Conservation (phyloP, 305 asterid species). For the Rubia balearica region DNA sequence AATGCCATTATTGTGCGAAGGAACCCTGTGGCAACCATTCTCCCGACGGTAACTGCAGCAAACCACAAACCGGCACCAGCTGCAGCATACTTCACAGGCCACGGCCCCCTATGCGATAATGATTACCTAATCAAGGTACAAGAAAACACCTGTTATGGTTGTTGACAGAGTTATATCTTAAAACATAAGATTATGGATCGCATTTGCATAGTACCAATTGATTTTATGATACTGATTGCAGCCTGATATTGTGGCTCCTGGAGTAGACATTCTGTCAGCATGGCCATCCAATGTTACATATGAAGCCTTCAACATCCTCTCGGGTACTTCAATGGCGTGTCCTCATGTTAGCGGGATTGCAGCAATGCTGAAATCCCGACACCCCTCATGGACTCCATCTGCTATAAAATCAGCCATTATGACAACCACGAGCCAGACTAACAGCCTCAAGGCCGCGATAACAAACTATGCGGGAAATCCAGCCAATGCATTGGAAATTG, state of each 20-base stretch:
- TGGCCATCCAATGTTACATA: conserved; percentile 42
- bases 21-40: conserved; percentile 55
- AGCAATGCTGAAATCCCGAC: conserved; percentile 50
- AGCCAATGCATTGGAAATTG: conserved; percentile 38
- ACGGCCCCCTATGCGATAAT: conserved; percentile 48
- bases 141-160: too few relatives aligned
- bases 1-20: conserved; percentile 15
- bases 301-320: conserved; percentile 42
- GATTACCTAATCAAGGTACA: conserved; percentile 59
- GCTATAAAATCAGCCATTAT: conserved; percentile 76
- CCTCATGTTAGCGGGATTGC: conserved; percentile 71
- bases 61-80: conserved; percentile 70
- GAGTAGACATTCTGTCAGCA: conserved; percentile 77
- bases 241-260: conserved; percentile 91
- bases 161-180: too few relatives aligned
- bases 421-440: conserved; percentile 43
- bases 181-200: too few relatives aligned
- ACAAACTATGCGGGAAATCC: conserved; percentile 26
- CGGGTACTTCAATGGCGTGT: conserved; percentile 88
- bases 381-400: conserved; percentile 59
- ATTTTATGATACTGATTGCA: too few relatives aligned
- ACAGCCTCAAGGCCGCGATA: conserved; percentile 35
- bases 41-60: conserved; percentile 36
- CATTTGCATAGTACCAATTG: too few relatives aligned
- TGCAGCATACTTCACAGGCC: conserved; percentile 61